phyloP scores from a whole-genome alignment of 495 filamentous ascomycete species.

The Penicillium canariense region DNA sequence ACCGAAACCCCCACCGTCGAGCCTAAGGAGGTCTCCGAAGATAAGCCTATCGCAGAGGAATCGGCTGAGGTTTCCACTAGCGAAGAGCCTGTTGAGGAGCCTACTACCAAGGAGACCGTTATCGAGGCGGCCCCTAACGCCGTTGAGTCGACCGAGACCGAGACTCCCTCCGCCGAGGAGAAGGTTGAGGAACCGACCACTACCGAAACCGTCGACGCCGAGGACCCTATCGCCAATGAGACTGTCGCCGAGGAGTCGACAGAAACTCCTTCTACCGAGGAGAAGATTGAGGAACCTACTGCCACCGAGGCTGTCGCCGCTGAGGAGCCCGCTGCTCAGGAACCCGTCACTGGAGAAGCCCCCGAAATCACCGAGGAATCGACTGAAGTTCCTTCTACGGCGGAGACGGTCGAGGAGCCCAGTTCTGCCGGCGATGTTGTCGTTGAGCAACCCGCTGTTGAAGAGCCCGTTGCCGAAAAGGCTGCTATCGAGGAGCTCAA shows the following conservation, averaged over 20 bases:
- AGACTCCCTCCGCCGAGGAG: slow-evolving; percentile 16
- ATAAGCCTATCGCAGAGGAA: slow-evolving; percentile 7
- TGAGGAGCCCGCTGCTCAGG: slow-evolving; percentile 6
- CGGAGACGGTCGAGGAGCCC: neutral
- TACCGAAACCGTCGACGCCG: slow-evolving; percentile 2
- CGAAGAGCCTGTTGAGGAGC: neutral
- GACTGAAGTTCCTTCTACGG: neutral
- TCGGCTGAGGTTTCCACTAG: neutral
- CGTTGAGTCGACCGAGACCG: slow-evolving; percentile 12
- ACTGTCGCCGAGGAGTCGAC: slow-evolving; percentile 7
- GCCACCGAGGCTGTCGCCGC: neutral
- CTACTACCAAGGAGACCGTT: neutral
- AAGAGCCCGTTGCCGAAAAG: slow-evolving; percentile 12
- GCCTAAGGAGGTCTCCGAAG: neutral
- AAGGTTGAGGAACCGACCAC: slow-evolving; percentile 5
- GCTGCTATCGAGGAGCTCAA: slow-evolving; percentile 5
- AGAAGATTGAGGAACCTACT: slow-evolving; percentile 7
- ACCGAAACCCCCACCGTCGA: slow-evolving; percentile 7
- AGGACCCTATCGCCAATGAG: slow-evolving; percentile 10
- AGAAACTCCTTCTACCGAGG: neutral
- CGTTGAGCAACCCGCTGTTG: slow-evolving; percentile 1
- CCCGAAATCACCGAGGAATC: neutral
- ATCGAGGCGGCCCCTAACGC: slow-evolving; percentile 10
- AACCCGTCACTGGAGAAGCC: slow-evolving; percentile 2
- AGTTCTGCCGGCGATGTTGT: no score